Evolutionary conservation across 345 rosid genomes (phyloP).

Genomic region (Durio zibethinus): DNA sequence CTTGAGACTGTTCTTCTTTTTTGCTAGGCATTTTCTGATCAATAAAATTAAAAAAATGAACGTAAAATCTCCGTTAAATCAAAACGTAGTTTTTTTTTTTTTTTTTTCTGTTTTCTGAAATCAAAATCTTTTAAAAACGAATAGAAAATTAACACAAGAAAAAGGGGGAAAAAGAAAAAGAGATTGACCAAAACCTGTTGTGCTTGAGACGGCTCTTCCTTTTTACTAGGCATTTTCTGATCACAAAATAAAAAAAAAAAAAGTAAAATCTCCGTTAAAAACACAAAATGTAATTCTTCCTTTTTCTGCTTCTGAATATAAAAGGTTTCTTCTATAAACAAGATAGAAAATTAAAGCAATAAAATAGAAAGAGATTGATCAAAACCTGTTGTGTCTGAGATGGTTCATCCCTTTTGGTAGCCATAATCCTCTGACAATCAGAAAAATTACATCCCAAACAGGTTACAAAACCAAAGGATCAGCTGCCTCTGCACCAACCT

Average conservation of each 20-base stretch:
- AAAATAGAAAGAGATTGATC: neutral
- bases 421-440: conserved; percentile 37
- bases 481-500: neutral
- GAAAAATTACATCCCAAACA: conserved; percentile 20
- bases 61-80: neutral
- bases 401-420: conserved; percentile 46
- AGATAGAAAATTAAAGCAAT: neutral
- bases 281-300: neutral
- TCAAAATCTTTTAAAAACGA: neutral
- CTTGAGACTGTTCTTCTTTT: conserved; percentile 31
- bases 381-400: neutral
- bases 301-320: neutral
- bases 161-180: neutral
- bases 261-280: neutral
- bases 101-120: neutral
- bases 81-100: neutral
- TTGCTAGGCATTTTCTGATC: conserved; percentile 36
- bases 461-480: conserved; percentile 7
- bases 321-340: neutral
- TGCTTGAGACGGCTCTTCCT: conserved; percentile 31
- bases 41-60: neutral
- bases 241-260: neutral
- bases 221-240: conserved; percentile 35
- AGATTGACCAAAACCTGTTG: conserved; percentile 3
- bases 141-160: neutral